Evolutionary conservation across 495 filamentous ascomycete genomes (phyloP).

Genomic region (Hyaloscypha finlandica): DNA sequence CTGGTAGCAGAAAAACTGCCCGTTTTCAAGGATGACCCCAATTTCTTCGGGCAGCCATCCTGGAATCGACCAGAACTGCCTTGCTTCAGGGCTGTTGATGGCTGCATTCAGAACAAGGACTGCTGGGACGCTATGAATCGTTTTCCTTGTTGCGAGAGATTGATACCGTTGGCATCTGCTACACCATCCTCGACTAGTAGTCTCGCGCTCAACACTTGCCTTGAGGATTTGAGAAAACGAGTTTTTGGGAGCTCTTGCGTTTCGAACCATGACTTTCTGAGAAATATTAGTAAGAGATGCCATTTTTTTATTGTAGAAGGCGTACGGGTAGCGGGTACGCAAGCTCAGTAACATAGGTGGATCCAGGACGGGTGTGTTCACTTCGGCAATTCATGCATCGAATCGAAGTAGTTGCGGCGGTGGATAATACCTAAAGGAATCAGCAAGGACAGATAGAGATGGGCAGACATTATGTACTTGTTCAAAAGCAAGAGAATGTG

Average conservation of each 20-base stretch:
- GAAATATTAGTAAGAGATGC: slow-evolving; percentile 19
- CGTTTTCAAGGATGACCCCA: slow-evolving; percentile 75
- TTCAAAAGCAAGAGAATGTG: slow-evolving; percentile 59
- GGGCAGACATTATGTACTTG: slow-evolving; percentile 35
- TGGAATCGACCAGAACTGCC: slow-evolving; percentile 80
- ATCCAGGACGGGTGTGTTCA: slow-evolving; percentile 69
- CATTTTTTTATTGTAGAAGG: slow-evolving; percentile 22
- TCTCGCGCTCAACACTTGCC: slow-evolving; percentile 82
- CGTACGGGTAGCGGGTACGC: slow-evolving; percentile 68
- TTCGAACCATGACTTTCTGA: slow-evolving; percentile 47
- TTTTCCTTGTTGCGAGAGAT: slow-evolving; percentile 74
- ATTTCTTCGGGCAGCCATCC: slow-evolving; percentile 93
- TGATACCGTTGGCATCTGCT: slow-evolving; percentile 85
- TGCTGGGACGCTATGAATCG: slow-evolving; percentile 74
- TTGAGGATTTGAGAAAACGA: slow-evolving; percentile 84
- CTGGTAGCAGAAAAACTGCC: slow-evolving; percentile 86
- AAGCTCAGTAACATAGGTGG: slow-evolving; percentile 77
- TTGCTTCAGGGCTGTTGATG: slow-evolving; percentile 66
- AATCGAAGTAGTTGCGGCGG: slow-evolving; percentile 59
- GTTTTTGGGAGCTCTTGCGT: slow-evolving; percentile 53
- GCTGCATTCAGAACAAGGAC: slow-evolving; percentile 85
- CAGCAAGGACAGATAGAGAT: neutral
- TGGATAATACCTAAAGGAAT: slow-evolving; percentile 47
- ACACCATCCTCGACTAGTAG: slow-evolving; percentile 85
- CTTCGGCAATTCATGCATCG: slow-evolving; percentile 80